Conservation (phyloP, 2,329 filamentous ascomycete genomes). For the Ophiostoma angusticollis region DNA sequence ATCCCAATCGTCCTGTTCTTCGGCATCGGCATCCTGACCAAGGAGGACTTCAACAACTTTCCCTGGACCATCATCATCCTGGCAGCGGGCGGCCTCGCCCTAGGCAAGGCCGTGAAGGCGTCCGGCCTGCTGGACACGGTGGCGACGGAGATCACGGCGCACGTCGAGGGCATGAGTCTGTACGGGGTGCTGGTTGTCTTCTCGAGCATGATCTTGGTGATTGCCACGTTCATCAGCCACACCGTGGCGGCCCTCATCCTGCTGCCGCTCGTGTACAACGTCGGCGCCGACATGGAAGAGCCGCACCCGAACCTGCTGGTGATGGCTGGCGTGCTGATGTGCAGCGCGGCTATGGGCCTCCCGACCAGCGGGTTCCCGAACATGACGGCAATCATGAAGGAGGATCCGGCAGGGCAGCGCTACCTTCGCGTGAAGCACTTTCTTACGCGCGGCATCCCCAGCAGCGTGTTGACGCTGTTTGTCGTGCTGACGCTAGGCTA, state of each 20-base stretch:
- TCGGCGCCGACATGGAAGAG: constrained; percentile 73
- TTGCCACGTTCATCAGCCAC: constrained; percentile 95
- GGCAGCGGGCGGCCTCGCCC: constrained; percentile 78
- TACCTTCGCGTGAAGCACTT: constrained; percentile 92
- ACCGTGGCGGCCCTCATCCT: constrained; percentile 95
- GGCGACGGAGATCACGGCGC: constrained; percentile 58
- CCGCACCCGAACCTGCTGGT: constrained; percentile 90
- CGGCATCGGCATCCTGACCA: constrained; percentile 87
- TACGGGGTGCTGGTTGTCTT: constrained; percentile 85
- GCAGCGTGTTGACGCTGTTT: constrained; percentile 65
- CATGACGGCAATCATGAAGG: constrained; percentile 99
- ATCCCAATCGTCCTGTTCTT: constrained; percentile 95
- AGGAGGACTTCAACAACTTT: constrained; percentile 99
- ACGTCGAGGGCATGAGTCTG: constrained; percentile 65
- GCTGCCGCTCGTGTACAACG: constrained; percentile 74
- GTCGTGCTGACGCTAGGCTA: constrained; percentile 87
- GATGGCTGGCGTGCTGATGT: constrained; percentile 93
- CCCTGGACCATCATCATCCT: constrained; percentile 99
- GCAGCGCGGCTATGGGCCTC: constrained; percentile 91
- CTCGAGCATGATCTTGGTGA: constrained; percentile 68
- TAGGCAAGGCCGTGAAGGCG: constrained; percentile 88
- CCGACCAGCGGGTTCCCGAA: constrained; percentile 96
- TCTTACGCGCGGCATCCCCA: constrained; percentile 81
- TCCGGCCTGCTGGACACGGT: constrained; percentile 87
- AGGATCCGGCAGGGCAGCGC: constrained; percentile 82